Percentiles rank a stretch among this genome's conserved stretches.
Conservation (phyloP, 116 monocot genomes). For the Cymodocea nodosa region DNA sequence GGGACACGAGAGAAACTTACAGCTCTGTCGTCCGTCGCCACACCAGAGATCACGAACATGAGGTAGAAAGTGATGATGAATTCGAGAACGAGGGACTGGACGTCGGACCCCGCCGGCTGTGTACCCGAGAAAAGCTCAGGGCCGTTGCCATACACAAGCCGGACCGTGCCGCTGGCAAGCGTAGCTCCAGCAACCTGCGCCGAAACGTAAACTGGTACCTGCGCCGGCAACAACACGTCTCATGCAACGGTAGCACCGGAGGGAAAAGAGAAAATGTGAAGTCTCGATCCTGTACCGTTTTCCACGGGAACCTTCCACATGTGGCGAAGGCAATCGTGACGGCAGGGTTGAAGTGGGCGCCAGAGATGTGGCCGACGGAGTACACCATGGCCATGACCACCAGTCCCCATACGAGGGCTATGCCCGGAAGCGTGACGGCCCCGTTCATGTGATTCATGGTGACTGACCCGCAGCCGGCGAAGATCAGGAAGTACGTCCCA, state of each 20-base stretch:
- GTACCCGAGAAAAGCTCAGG: constrained; percentile 50
- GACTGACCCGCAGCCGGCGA: constrained; percentile 59
- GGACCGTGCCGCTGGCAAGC: constrained; percentile 60
- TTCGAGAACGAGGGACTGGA: constrained; percentile 61
- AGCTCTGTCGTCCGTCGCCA: constrained; percentile 86
- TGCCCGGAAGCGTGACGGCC: constrained; percentile 53
- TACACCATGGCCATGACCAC: constrained; percentile 77
- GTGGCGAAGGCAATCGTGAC: constrained; percentile 79
- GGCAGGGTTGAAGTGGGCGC: constrained; percentile 93
- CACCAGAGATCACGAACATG: constrained; percentile 96
- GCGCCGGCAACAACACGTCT: not conserved
- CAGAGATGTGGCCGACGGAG: constrained; percentile 84
- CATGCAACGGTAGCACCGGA: not conserved
- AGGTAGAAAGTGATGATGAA: constrained; percentile 95
- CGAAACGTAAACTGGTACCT: constrained; percentile 55
- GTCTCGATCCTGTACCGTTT: constrained; percentile 32
- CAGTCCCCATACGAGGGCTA: constrained; percentile 67
- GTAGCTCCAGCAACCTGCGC: constrained; percentile 60
- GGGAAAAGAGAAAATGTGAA: not conserved
- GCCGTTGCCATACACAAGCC: constrained; percentile 40
- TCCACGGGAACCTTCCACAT: constrained; percentile 67
- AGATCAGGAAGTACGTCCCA: constrained; percentile 66
- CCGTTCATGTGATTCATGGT: constrained; percentile 39
- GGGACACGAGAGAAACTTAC: constrained; percentile 24
- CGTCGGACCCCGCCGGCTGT: constrained; percentile 40